These are phyloP conservation scores for Fusarium falciforme DNA, from an alignment of 2,329 filamentous ascomycete species.

Conservation along the genomic window DNA sequence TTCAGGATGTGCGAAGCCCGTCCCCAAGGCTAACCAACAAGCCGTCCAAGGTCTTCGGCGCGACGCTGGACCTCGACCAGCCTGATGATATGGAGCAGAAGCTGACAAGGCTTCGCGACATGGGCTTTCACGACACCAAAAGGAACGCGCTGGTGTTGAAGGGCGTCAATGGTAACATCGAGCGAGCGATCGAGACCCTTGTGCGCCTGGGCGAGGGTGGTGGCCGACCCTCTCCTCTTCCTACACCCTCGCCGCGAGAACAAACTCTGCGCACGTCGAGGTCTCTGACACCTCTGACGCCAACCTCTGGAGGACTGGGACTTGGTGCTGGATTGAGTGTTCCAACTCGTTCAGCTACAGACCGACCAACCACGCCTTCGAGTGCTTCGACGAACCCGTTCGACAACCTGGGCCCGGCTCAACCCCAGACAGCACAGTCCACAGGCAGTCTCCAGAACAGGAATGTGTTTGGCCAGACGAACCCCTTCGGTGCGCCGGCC, in stretches of 20 bases:
- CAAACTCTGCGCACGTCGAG: slow-evolving; percentile 61
- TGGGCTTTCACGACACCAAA: slow-evolving; percentile 90
- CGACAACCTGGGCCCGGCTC: slow-evolving; percentile 66
- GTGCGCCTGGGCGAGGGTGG: slow-evolving; percentile 82
- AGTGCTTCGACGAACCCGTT: slow-evolving; percentile 75
- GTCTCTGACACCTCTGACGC: slow-evolving; percentile 66
- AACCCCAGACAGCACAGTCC: slow-evolving; percentile 73
- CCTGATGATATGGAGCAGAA: slow-evolving; percentile 78
- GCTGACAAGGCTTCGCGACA: slow-evolving; percentile 80
- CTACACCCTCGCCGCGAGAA: slow-evolving; percentile 57
- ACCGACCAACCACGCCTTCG: slow-evolving; percentile 54
- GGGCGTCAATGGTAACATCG: slow-evolving; percentile 84
- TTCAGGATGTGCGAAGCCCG: slow-evolving; percentile 45
- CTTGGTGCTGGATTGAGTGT: slow-evolving; percentile 49
- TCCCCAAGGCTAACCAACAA: slow-evolving; percentile 67
- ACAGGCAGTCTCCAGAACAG: slow-evolving; percentile 70
- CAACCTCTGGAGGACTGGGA: slow-evolving; percentile 46
- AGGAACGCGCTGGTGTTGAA: slow-evolving; percentile 85
- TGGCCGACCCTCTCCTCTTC: slow-evolving; percentile 51
- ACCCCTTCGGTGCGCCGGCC: slow-evolving; percentile 73
- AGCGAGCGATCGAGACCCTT: slow-evolving; percentile 86
- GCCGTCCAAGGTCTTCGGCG: slow-evolving; percentile 76
- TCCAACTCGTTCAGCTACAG: slow-evolving; percentile 44
- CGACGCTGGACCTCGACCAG: slow-evolving; percentile 67
- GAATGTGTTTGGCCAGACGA: slow-evolving; percentile 67